These are phyloP conservation scores for Marvania coccoides DNA, from an alignment of 139 green algal species.

Conservation along the genomic window DNA sequence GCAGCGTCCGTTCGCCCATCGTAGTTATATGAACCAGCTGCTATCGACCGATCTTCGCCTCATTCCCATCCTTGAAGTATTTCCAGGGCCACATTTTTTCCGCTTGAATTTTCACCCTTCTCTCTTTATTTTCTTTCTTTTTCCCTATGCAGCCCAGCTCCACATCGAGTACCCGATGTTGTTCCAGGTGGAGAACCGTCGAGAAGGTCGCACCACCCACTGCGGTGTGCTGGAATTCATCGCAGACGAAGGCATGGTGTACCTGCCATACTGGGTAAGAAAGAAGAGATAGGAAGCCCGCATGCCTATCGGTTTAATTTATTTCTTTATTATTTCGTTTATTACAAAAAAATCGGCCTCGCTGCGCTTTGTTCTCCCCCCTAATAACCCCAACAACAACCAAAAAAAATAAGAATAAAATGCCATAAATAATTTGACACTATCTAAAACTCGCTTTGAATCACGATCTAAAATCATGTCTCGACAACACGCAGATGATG, in stretches of 20 bases:
- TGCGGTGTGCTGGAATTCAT: constrained; percentile 98
- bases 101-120: no score
- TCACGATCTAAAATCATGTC: not conserved
- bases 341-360: not conserved
- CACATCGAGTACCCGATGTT: constrained; percentile 99
- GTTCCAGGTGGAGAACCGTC: constrained; percentile 77
- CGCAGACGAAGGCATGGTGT: constrained; percentile 91
- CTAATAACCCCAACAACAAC: no score
- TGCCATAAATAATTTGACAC: not conserved
- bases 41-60: no score
- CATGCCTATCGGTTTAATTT: not conserved
- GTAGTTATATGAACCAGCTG: no score
- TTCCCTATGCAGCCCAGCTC: constrained; percentile 64
- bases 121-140: not conserved
- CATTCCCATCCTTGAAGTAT: no score
- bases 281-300: no score
- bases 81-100: no score
- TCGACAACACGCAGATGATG: constrained; percentile 96
- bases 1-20: not conserved
- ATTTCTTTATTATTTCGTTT: not conserved
- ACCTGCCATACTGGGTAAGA: constrained; percentile 98
- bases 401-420: no score
- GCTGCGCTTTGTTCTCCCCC: no score
- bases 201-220: constrained; percentile 66
- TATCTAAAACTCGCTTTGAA: not conserved